Percentiles rank a stretch among this genome's conserved stretches.
These are phyloP conservation scores for Boletus subparvulus DNA, from an alignment of 768 basidiomycete species.

Conservation along the genomic window DNA sequence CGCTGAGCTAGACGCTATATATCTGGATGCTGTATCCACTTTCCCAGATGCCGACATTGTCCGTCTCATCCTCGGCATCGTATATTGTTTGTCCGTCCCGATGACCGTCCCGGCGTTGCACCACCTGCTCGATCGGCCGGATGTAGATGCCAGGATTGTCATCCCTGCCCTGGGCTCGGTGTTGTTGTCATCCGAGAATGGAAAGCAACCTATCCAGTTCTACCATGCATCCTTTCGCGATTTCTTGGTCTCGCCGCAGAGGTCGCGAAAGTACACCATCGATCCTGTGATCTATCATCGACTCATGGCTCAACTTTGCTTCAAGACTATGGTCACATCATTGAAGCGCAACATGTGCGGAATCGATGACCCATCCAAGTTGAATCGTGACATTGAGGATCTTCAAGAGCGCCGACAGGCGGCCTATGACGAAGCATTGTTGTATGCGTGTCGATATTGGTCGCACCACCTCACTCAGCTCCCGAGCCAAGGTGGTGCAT, in stretches of 20 bases:
- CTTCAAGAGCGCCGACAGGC: slow-evolving; percentile 4
- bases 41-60: slow-evolving; percentile 16
- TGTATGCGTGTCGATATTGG: slow-evolving; percentile 22
- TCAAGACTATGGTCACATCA: slow-evolving; percentile 13
- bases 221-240: slow-evolving; percentile 24
- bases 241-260: slow-evolving; percentile 13
- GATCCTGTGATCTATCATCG: slow-evolving; percentile 14
- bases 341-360: slow-evolving; percentile 17
- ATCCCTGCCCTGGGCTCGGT: slow-evolving; percentile 22
- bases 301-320: slow-evolving; percentile 16
- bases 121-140: slow-evolving; percentile 6
- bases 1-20: slow-evolving; percentile 15
- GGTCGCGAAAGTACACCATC: slow-evolving; percentile 11
- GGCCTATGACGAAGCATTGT: slow-evolving; percentile 11
- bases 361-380: slow-evolving; percentile 13
- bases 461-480: slow-evolving; percentile 15
- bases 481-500: neutral
- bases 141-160: slow-evolving; percentile 18
- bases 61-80: slow-evolving; percentile 19
- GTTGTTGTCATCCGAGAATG: slow-evolving; percentile 10
- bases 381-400: slow-evolving; percentile 14
- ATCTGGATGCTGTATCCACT: slow-evolving; percentile 14
- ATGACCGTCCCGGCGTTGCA: slow-evolving; percentile 11
- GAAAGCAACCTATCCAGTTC: slow-evolving; percentile 18
- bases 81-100: slow-evolving; percentile 18